Base-by-base conservation (phyloP, 345 rosid species). In the Cardamine occulta region DNA sequence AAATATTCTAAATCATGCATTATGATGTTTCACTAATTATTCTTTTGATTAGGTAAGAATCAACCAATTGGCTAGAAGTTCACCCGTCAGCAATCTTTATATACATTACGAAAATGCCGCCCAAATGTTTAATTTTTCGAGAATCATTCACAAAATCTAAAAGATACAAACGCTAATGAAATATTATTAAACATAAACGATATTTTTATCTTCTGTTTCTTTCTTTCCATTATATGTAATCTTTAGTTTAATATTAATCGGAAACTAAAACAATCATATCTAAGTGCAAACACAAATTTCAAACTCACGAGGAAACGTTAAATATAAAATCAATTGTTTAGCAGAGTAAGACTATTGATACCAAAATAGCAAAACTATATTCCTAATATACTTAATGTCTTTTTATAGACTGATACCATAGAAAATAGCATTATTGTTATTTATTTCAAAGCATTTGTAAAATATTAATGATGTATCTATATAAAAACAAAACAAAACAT, bases 21-120 rank as follows among this genome's bases (percentile, higher is more conserved):
- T 18, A 76, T 70, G 65, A 76, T 76, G 66, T 63, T 76, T 57
- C 66, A 76, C 75, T 70, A 55, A 45, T 77, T 63, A 70, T 45
- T 63, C 53, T 63, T 75, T 70, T 77, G 66, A 52, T 77, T 77
- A n/a, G 66, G 75, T 63, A 45, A 70, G 80, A 70, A 35, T 72
- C 45, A 76, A 76, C 75, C 66, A 54, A 55, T 63, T 55, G 3
- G 60, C 56, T 47, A 63, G 48, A 51, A 32, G 52, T 53, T 63
- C 70, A 53, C 48, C 40, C 66, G 75, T 77, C 75, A 70, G 60
- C 71, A 47, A 70, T 18, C 24, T 70, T 70, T 55, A 3, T 28
- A 52, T 68, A 68, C 66, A 19, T 45, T 26, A 56, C 13, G 28
- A 31, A 35, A 60, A 60, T 18, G n/a, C 9, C 40, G 9, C 7